Base-by-base conservation (phyloP, 2,329 filamentous ascomycete genomes). In the Biscogniauxia marginata region DNA sequence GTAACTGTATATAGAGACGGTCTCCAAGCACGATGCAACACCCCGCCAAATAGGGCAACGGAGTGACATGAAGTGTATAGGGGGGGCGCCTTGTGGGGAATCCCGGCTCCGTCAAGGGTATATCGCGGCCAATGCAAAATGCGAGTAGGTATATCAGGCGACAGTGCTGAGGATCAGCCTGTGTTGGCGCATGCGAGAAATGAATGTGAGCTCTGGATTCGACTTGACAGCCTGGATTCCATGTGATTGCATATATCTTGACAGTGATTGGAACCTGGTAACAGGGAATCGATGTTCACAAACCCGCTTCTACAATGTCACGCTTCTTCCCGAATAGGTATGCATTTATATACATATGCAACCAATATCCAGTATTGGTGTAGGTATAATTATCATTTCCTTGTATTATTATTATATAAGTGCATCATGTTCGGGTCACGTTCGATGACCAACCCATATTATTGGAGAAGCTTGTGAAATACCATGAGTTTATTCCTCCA, bases 21-120 rank as follows among this genome's bases (percentile, higher is more conserved):
- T 48, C 46, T 46, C 39, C 53, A 51, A 46, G 52, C 30, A 49
- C 56, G 59, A 66, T 65, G 64, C 60, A 65, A 66, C 64, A 64
- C 62, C 61, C 62, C 64, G 61, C 62, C 53, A 58, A 60, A 53
- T 55, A 45, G 50, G 54, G 52, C 49, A 59, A 55, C 52, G 19
- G 30, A 39, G 50, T 58, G 57, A 61, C 60, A 60, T 57, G 9
- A 53, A 55, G 16, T 52, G 25, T 25, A 51, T 59, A 18, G 53
- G 55, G 48, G 50, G 55, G 59, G 23, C 47, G 25, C 22, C 11
- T 50, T 50, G 30, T n/a, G 18, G 23, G 46, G 46, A 22, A 49
- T 49, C 46, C 46, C 25, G 44, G 46, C 21, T 24, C 46, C 46
- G 19, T 22, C 22, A 1, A 25, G 22, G 21, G 23, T 46, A 7